phyloP scores from a whole-genome alignment of 179 eudicot species.

The Silene vulgaris region DNA sequence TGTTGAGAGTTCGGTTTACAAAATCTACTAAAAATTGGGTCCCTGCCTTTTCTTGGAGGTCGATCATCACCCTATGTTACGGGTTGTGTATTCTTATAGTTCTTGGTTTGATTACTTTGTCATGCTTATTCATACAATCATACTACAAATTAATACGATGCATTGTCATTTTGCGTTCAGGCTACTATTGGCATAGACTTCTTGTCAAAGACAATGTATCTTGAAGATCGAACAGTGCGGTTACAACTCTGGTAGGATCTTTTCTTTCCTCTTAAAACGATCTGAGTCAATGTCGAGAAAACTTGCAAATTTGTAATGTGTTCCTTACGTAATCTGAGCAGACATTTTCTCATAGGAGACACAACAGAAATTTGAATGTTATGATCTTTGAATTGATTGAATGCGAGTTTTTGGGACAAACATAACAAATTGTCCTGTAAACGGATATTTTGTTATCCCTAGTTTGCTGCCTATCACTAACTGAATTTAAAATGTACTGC shows the following conservation, averaged over 20 bases:
- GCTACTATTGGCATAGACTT: conserved; percentile 90
- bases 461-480: background rate
- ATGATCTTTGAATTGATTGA: background rate
- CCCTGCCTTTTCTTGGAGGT: too few relatives aligned
- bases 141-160: background rate
- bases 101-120: background rate
- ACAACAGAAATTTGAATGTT: background rate
- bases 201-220: conserved; percentile 86
- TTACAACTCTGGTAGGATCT: conserved; percentile 70
- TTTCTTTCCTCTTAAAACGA: conserved; percentile 5
- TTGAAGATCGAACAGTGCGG: conserved; percentile 89
- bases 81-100: background rate
- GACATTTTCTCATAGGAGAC: background rate
- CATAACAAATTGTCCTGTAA: background rate
- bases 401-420: background rate
- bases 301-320: too few relatives aligned
- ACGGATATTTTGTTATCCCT: background rate
- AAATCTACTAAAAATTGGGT: too few relatives aligned
- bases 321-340: background rate
- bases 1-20: too few relatives aligned
- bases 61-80: too few relatives aligned
- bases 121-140: background rate
- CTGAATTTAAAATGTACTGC: conserved; percentile 14
- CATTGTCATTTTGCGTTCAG: conserved; percentile 36
- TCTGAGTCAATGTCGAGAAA: background rate